Conservation (phyloP, 1,284 basidiomycete genomes). For the Exobasidium rhododendri region DNA sequence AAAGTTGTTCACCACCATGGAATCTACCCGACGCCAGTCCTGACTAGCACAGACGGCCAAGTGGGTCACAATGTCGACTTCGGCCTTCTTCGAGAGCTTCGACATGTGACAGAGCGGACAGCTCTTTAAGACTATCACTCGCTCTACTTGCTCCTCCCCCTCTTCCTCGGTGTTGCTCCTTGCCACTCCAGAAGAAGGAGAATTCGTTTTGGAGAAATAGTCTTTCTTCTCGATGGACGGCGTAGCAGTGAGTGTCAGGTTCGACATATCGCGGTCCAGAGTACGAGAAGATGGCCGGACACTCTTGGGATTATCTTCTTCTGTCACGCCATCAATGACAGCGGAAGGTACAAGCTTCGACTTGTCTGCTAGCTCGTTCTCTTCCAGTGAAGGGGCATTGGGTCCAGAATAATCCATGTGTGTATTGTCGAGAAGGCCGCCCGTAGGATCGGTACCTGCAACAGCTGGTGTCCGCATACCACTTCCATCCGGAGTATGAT, state of each 20-base stretch:
- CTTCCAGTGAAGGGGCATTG: constrained; percentile 23
- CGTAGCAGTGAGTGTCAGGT: neutral
- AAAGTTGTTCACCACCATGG: constrained; percentile 73
- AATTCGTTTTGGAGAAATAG: neutral
- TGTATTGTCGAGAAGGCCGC: neutral
- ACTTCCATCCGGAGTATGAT: constrained; percentile 16
- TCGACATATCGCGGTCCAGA: constrained; percentile 5
- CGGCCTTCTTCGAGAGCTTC: constrained; percentile 75
- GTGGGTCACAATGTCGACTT: constrained; percentile 83
- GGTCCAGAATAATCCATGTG: constrained; percentile 18
- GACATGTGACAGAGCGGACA: constrained; percentile 92
- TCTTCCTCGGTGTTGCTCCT: neutral
- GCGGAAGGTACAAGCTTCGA: neutral
- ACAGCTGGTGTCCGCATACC: constrained; percentile 31
- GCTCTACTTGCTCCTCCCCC: constrained; percentile 59
- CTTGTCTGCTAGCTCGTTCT: constrained; percentile 6
- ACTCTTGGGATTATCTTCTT: neutral
- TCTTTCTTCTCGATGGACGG: neutral
- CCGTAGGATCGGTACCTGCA: constrained; percentile 15
- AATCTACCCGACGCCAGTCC: constrained; percentile 83
- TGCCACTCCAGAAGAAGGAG: constrained; percentile 1
- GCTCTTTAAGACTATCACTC: constrained; percentile 88
- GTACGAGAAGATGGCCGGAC: neutral
- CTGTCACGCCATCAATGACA: neutral
- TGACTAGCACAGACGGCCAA: constrained; percentile 84